phyloP scores from a whole-genome alignment of 2,329 filamentous ascomycete species.

The Didymella exigua region DNA sequence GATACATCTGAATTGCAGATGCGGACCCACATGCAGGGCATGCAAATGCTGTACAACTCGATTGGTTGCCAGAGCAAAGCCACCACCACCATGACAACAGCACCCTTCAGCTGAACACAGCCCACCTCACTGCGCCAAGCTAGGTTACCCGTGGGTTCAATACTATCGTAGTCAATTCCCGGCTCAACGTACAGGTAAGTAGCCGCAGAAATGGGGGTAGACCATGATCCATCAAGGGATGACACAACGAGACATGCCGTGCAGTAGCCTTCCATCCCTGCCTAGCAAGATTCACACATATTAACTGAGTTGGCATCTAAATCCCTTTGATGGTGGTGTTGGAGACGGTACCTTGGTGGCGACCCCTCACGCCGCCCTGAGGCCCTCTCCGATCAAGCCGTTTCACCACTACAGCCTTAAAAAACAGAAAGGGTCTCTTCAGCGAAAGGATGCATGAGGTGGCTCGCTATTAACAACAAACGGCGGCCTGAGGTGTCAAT shows the following conservation, averaged over 20 bases:
- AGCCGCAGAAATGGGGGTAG: background rate
- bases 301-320: background rate
- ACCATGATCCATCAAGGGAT: background rate
- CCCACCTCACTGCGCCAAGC: background rate
- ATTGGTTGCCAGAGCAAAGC: slow-evolving; percentile 6
- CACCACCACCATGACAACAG: background rate
- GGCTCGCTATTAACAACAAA: slow-evolving; percentile 14
- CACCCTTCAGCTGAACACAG: slow-evolving; percentile 2
- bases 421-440: background rate
- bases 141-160: background rate
- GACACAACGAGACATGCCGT: background rate
- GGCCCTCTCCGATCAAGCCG: background rate
- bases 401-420: background rate
- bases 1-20: slow-evolving; percentile 12
- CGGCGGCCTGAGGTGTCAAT: slow-evolving; percentile 4
- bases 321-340: background rate
- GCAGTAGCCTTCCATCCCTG: background rate
- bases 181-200: background rate
- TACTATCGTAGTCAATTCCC: background rate
- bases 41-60: slow-evolving; percentile 14
- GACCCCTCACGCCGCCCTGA: background rate
- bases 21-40: slow-evolving; percentile 4
- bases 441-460: slow-evolving; percentile 13
- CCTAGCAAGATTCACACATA: background rate
- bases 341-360: background rate